Conservation (phyloP, 1,284 basidiomycete species). For the Trametes pubescens region DNA sequence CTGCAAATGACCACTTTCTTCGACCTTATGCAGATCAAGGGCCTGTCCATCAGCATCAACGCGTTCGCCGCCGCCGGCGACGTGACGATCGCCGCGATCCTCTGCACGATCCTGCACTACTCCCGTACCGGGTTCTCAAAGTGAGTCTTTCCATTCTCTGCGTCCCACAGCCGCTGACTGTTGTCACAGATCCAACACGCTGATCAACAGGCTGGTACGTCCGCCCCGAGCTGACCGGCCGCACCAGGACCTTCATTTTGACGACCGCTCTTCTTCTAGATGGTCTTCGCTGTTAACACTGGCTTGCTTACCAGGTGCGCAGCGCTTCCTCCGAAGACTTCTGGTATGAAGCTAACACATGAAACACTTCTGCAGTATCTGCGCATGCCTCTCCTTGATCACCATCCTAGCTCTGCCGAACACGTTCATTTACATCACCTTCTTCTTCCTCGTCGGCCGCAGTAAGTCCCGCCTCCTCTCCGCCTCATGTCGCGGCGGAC, state of each 20-base stretch:
- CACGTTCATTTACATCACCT: conserved; percentile 63
- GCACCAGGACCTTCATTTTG: no score
- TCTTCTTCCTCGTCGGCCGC: conserved; percentile 64
- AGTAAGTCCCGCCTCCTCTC: conserved; percentile 40
- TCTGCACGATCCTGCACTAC: conserved; percentile 57
- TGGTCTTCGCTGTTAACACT: conserved; percentile 62
- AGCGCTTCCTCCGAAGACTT: background rate
- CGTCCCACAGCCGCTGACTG: background rate
- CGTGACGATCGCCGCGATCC: conserved; percentile 56
- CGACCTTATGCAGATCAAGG: conserved; percentile 54
- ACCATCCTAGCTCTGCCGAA: conserved; percentile 56
- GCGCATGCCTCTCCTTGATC: conserved; percentile 61
- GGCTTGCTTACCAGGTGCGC: conserved; percentile 55
- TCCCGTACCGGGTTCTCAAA: conserved; percentile 63
- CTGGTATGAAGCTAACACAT: background rate
- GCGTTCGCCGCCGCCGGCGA: conserved; percentile 59
- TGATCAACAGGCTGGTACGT: conserved; percentile 62
- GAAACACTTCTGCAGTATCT: conserved; percentile 45
- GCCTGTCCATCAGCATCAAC: conserved; percentile 63
- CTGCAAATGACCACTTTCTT: conserved; percentile 47
- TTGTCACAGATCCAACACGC: conserved; percentile 57
- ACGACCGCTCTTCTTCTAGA: conserved; percentile 43
- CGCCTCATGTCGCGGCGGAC: background rate
- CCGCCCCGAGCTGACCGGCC: no score
- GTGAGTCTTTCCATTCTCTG: conserved; percentile 37